Conservation (phyloP, 1,284 basidiomycete genomes). For the Waitea zeae region DNA sequence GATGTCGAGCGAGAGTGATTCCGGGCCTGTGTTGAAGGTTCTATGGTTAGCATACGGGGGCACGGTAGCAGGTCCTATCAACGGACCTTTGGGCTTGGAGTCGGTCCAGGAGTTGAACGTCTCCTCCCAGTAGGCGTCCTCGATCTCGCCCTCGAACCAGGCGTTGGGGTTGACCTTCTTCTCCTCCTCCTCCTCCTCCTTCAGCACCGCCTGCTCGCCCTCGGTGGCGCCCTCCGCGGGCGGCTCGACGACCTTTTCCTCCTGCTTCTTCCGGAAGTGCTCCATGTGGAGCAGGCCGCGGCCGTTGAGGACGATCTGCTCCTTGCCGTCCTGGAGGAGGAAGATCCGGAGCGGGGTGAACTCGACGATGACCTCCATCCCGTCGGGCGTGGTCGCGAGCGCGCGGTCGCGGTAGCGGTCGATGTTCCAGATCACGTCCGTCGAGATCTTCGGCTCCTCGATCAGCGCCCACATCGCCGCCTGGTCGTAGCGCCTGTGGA, state of each 20-base stretch:
- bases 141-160: conserved; percentile 78
- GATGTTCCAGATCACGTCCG: conserved; percentile 39
- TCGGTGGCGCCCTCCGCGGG: conserved; percentile 23
- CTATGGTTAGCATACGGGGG: conserved; percentile 2
- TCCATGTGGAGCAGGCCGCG: conserved; percentile 92
- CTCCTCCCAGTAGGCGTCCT: conserved; percentile 85
- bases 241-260: conserved; percentile 12
- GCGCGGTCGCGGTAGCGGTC: conserved; percentile 44
- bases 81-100: conserved; percentile 83
- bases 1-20: conserved; percentile 86
- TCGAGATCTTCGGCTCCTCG: conserved; percentile 43
- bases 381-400: conserved; percentile 34
- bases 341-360: conserved; percentile 64
- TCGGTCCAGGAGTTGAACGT: conserved; percentile 77
- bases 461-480: conserved; percentile 75
- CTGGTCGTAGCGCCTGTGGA: conserved; percentile 77
- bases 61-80: not conserved
- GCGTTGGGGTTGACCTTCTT: conserved; percentile 39
- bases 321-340: conserved; percentile 55
- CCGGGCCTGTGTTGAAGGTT: conserved; percentile 50
- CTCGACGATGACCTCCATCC: conserved; percentile 48
- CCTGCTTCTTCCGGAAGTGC: conserved; percentile 71
- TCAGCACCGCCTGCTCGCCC: conserved; percentile 47
- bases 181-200: too few species aligned
- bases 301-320: conserved; percentile 83